phyloP scores from a whole-genome alignment of 2,329 filamentous ascomycete genomes.

The Xylaria sp. region DNA sequence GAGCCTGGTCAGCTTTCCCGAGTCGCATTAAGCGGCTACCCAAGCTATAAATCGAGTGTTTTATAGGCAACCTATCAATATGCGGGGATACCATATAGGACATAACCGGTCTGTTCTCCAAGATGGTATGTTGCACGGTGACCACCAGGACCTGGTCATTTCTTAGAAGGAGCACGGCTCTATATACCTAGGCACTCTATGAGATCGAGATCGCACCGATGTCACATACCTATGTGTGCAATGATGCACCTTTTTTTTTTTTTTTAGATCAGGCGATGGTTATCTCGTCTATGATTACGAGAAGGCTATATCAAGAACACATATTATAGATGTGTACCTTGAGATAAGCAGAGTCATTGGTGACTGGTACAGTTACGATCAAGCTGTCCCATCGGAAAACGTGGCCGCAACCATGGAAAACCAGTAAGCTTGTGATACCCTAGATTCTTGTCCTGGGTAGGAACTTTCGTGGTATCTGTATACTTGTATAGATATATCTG shows the following conservation, averaged over 20 bases:
- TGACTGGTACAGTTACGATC: too few species aligned
- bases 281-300: background rate
- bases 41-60: background rate
- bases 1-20: background rate
- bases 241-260: background rate
- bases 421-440: background rate
- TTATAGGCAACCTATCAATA: background rate
- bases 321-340: background rate
- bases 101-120: background rate
- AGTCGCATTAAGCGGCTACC: constrained; percentile 6
- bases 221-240: background rate
- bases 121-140: constrained; percentile 1
- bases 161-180: background rate
- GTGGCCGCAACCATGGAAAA: background rate
- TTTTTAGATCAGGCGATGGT: background rate
- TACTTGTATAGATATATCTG: too few species aligned
- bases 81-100: background rate
- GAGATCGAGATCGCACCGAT: constrained; percentile 8
- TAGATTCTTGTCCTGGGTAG: too few species aligned
- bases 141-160: background rate
- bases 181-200: background rate
- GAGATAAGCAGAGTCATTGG: background rate
- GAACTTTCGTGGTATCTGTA: too few species aligned
- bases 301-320: background rate
- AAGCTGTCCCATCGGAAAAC: background rate